Conservation (phyloP, 208 protist species). For the Porcisia deanei region DNA sequence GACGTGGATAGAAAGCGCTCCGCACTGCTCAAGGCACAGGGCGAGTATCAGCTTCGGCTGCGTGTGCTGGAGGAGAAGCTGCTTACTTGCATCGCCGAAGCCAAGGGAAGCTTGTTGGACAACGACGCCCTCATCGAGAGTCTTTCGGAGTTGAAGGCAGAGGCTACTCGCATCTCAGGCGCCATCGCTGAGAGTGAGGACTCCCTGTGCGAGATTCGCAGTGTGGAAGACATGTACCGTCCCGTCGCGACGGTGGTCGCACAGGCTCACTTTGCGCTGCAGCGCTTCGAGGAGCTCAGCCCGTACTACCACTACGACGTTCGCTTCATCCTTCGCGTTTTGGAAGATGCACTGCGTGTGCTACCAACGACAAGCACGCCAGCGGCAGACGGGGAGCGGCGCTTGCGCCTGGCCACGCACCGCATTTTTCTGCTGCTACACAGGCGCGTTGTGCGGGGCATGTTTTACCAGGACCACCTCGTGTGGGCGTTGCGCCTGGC, state of each 20-base stretch:
- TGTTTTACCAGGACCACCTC: slow-evolving; percentile 95
- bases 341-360: slow-evolving; percentile 80
- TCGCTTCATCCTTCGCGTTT: slow-evolving; percentile 94
- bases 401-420: slow-evolving; percentile 39
- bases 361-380: slow-evolving; percentile 30
- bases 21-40: slow-evolving; percentile 94
- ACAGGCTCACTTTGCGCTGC: slow-evolving; percentile 96
- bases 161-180: slow-evolving; percentile 86
- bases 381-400: slow-evolving; percentile 14
- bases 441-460: slow-evolving; percentile 81
- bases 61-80: slow-evolving; percentile 96
- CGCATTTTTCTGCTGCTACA: slow-evolving; percentile 78
- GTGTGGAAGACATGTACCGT: slow-evolving; percentile 89
- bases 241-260: slow-evolving; percentile 91
- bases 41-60: slow-evolving; percentile 94
- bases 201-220: slow-evolving; percentile 89
- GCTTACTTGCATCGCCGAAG: slow-evolving; percentile 92
- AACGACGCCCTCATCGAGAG: slow-evolving; percentile 96
- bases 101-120: slow-evolving; percentile 97
- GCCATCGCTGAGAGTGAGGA: slow-evolving; percentile 93
- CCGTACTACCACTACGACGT: slow-evolving; percentile 98
- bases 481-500: slow-evolving; percentile 94
- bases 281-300: slow-evolving; percentile 93
- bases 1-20: slow-evolving; percentile 95
- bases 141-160: slow-evolving; percentile 95